phyloP scores from a whole-genome alignment of 2,329 filamentous ascomycete species.

The Aureobasidium lini region DNA sequence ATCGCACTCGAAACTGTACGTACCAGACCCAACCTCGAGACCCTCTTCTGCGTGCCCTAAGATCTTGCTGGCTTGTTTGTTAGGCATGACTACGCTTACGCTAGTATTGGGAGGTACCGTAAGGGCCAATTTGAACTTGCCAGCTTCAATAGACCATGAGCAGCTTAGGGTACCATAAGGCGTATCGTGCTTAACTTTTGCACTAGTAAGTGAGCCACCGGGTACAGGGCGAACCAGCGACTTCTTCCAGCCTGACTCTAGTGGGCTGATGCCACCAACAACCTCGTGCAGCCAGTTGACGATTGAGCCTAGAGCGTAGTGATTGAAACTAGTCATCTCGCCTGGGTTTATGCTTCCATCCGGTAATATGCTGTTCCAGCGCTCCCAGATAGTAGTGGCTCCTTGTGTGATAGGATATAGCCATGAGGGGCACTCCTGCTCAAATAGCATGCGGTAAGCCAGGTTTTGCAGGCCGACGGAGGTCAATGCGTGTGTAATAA shows the following conservation, averaged over 20 bases:
- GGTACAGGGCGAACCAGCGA: slow-evolving; percentile 30
- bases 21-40: slow-evolving; percentile 7
- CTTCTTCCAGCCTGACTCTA: slow-evolving; percentile 36
- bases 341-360: slow-evolving; percentile 40
- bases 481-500: slow-evolving; percentile 16
- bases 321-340: slow-evolving; percentile 45
- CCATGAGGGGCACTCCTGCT: slow-evolving; percentile 41
- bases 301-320: slow-evolving; percentile 45
- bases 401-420: slow-evolving; percentile 41
- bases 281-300: slow-evolving; percentile 41
- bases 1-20: slow-evolving; percentile 8
- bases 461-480: slow-evolving; percentile 16
- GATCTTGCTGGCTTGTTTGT: slow-evolving; percentile 4
- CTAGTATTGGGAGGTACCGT: slow-evolving; percentile 12
- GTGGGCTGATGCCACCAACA: slow-evolving; percentile 36
- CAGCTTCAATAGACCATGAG: slow-evolving; percentile 20
- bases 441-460: slow-evolving; percentile 43
- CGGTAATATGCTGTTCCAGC: slow-evolving; percentile 43
- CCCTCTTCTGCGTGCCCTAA: slow-evolving; percentile 6
- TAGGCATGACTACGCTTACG: slow-evolving; percentile 13
- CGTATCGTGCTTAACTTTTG: slow-evolving; percentile 25
- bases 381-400: slow-evolving; percentile 45
- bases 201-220: slow-evolving; percentile 26
- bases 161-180: slow-evolving; percentile 26
- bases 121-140: slow-evolving; percentile 7